Evolutionary conservation across 306 rosid genomes (phyloP).

Genomic region (Cucumis sativus): Cucumber_9930_V3 NC_026656.2:6008001-6008500

Average conservation of each 20-base stretch:
- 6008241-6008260: not conserved
- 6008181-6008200: not conserved
- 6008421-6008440: not conserved
- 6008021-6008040: not conserved
- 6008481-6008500: not conserved
- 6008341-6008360: not conserved
- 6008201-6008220: not conserved
- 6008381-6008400: not conserved
- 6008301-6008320: not conserved
- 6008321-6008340: not conserved
- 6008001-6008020: not conserved
- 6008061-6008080: not conserved
- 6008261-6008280: not conserved
- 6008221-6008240: not conserved
- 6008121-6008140: not conserved
- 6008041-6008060: not conserved
- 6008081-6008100: not conserved
- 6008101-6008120: not conserved
- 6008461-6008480: not conserved
- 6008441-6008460: not conserved
- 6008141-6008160: not conserved
- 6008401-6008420: not conserved
- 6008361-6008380: not conserved
- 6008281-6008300: not conserved
- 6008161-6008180: not conserved